Evolutionary conservation across 129 eudicot species (phyloP), one percentile per base, ranked within the genome.

Genomic region (Tagetes erecta): DNA sequence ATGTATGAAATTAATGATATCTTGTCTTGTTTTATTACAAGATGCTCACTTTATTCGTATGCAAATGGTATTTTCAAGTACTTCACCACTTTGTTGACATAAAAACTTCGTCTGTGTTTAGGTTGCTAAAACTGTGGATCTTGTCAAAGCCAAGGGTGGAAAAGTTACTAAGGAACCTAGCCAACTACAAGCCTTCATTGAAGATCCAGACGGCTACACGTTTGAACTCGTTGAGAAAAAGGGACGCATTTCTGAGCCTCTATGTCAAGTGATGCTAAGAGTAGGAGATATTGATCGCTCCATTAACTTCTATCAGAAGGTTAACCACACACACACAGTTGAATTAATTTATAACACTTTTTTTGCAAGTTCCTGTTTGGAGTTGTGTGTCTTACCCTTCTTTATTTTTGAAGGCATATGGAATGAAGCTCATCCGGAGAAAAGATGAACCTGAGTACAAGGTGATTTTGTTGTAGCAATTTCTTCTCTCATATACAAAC

Each of bases 201-300:
- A 89, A 81, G 98, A 92, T 86, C 98, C 96, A 56, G 87, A 87
- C 82, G 98, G 98, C 72, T 92, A 92, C 71, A 89, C 71, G 59
- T 92, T 89, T 86, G 92, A 89, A 83, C 88, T 92, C 76, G 30
- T 89, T 59, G 90, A 92, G 81, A 82, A 86, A 65, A 84, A 85
- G 77, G 89, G 86, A 34, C 90, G 85, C 20, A 89, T 92, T 46
- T 77, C 72, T 46, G 89, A 92, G 72, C 98, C 98, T 10, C 72
- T 92, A 8, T 86, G 95, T 76, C 95, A 92, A 84, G 88, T 89
- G 38, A 89, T 89, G 92, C 86, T 89, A 53, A 81, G 95, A 78
- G 98, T 92, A 35, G 98, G 95, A 76, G 95, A 92, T 84, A 96
- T 92, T 76, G 92, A 89, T 44, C 95, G 92, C 10, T 73, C 96